A percentile compares a stretch with the other conserved stretches of the same genome.
Conservation (phyloP, 257 asterid species). For the Ballota nigra region DNA sequence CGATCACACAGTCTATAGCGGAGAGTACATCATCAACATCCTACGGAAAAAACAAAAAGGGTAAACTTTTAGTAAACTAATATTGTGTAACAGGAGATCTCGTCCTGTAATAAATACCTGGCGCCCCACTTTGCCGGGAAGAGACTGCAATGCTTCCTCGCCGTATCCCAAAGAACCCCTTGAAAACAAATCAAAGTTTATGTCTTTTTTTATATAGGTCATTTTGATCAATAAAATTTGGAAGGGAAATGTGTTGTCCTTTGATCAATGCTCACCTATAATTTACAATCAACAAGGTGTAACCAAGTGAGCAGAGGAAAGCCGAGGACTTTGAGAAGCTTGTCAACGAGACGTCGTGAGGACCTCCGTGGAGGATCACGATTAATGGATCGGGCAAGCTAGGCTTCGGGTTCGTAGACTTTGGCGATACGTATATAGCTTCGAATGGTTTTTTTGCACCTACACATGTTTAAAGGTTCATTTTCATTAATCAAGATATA, state of each 20-base stretch:
- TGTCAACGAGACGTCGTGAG: constrained; percentile 59
- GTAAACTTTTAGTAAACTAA: neutral
- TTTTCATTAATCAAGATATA: neutral
- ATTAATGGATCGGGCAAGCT: constrained; percentile 53
- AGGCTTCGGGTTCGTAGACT: constrained; percentile 37
- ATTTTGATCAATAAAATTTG: neutral
- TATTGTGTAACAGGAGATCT: neutral
- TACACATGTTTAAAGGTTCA: constrained; percentile 20
- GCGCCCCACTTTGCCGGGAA: constrained; percentile 82
- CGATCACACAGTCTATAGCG: constrained; percentile 63
- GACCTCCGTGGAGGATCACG: constrained; percentile 90
- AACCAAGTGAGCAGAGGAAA: constrained; percentile 79
- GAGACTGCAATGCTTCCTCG: constrained; percentile 99
- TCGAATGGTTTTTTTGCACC: constrained; percentile 86
- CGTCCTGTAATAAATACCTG: constrained; percentile 45
- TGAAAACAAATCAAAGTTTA: constrained; percentile 15
- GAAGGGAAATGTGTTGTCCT: neutral
- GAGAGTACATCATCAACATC: constrained; percentile 84
- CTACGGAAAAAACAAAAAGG: constrained; percentile 29
- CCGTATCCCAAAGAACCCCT: constrained; percentile 98
- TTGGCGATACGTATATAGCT: constrained; percentile 87
- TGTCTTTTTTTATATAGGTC: neutral
- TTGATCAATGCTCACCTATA: constrained; percentile 51
- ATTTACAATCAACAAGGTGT: constrained; percentile 80
- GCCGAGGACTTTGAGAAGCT: constrained; percentile 83